Percentiles rank a stretch among this genome's conserved stretches.
Evolutionary conservation across 2,329 filamentous ascomycete species (phyloP).

Genomic region (Diplodia sapinea): DNA sequence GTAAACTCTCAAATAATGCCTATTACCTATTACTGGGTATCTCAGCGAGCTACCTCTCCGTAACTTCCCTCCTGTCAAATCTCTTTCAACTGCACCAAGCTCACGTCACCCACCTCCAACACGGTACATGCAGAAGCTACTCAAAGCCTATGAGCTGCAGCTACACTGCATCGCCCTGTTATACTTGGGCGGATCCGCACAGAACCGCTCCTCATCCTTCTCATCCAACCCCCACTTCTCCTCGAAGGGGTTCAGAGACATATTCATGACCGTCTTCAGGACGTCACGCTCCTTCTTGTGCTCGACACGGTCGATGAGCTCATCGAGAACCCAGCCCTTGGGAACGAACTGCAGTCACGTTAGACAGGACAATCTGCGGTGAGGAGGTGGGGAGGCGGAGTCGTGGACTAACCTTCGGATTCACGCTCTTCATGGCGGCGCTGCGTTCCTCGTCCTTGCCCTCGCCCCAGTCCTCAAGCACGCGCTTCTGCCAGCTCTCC

Average conservation of each 20-base stretch:
- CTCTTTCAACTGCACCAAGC: background rate
- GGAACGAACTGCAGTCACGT: constrained; percentile 70
- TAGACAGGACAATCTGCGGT: background rate
- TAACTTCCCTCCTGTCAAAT: background rate
- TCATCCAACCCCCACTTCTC: constrained; percentile 73
- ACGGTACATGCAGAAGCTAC: background rate
- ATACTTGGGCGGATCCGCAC: constrained; percentile 79
- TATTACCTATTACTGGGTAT: background rate
- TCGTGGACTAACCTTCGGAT: constrained; percentile 68
- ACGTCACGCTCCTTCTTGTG: constrained; percentile 81
- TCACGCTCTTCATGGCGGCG: constrained; percentile 79
- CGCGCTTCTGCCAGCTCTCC: constrained; percentile 72
- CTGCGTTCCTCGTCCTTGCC: constrained; percentile 66
- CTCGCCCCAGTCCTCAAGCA: constrained; percentile 77
- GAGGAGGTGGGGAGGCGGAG: background rate
- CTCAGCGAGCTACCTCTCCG: background rate
- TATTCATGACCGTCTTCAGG: constrained; percentile 76
- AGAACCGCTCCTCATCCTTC: constrained; percentile 81
- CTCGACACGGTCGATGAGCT: constrained; percentile 88
- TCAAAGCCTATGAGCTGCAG: constrained; percentile 77
- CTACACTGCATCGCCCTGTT: constrained; percentile 90
- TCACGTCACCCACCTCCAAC: background rate
- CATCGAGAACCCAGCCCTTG: constrained; percentile 89
- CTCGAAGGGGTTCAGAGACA: constrained; percentile 83
- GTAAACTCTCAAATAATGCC: background rate